Evolutionary conservation across 2,329 filamentous ascomycete genomes (phyloP).

Genomic region (Cladosporium sp.): DNA sequence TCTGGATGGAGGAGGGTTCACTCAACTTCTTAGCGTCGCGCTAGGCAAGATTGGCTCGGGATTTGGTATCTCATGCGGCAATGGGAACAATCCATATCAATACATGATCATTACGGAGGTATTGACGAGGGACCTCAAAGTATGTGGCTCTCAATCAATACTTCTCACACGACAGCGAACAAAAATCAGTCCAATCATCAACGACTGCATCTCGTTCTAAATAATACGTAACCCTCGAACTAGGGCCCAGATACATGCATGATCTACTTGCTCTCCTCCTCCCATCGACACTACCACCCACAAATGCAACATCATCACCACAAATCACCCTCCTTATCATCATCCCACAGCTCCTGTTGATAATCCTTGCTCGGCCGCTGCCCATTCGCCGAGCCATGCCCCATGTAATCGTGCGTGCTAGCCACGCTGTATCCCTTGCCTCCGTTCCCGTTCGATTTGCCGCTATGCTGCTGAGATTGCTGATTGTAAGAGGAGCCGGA

Average conservation of each 20-base stretch:
- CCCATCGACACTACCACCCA: neutral
- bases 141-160: neutral
- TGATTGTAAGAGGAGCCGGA: conserved; percentile 22
- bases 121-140: neutral
- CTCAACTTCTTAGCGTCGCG: conserved; percentile 15
- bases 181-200: neutral
- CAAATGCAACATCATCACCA: conserved; percentile 32
- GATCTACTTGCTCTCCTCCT: neutral
- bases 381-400: conserved; percentile 29
- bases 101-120: neutral
- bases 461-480: conserved; percentile 22
- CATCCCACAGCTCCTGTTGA: conserved; percentile 34
- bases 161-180: neutral
- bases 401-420: conserved; percentile 39
- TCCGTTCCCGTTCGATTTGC: conserved; percentile 21
- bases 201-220: neutral
- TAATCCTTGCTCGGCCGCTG: conserved; percentile 33
- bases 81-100: neutral
- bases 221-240: conserved; percentile 2
- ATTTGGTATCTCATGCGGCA: neutral
- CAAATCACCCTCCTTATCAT: conserved; percentile 34
- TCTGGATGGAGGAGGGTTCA: conserved; percentile 14
- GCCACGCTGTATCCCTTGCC: conserved; percentile 38
- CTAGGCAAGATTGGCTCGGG: neutral
- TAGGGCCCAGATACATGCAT: conserved; percentile 3